Base-by-base conservation (phyloP, 2,329 filamentous ascomycete species). In the Aspergillus brunneoviolaceus region DNA sequence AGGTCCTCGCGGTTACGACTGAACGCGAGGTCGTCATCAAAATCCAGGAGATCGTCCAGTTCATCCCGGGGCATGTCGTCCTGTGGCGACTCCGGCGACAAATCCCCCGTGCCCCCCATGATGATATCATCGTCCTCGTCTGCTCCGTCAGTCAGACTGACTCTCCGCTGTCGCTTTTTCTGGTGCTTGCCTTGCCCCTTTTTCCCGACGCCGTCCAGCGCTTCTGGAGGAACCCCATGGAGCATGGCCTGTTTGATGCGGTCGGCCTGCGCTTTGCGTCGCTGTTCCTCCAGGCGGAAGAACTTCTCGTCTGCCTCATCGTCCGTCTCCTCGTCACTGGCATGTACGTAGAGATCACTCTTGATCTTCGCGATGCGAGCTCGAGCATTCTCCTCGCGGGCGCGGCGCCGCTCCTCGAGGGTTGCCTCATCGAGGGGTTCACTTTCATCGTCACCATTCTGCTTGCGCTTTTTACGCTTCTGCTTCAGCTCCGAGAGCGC, bases 261-360 rank as follows among this genome's bases (percentile, higher is more conserved):
- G 33, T 79, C 75, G 29, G 76, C 76, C 55, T 83, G 84, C 51
- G 83, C 83, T 64, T 85, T 82, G 52, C 90, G 81, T 61, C 89
- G 81, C 64, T 83, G 79, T 73, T 88, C 87, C 76, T 97, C 93
- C 16, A 85, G 82, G 2, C 84, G 87, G 75, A 94, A 97, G 76
- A 97, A 97, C 21, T 85, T 86, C 23, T 73, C 80, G 75, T 90
- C 85, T 59, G 86, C 85, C 51, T 92, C 91, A 35, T 84, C 87
- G 69, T 96, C 92, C n/a, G 85, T 88, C 67, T 96, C 92, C 56
- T 98, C 95, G 72, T 98, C 95, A 66, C 89, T 92, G 42, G 89
- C 87, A 60, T 89, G 85, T 54, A 99, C 89, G 69, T 87, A 94
- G 45, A 94, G 77, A 25, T 88, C 87, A 69, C 90, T 96, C 81